Conservation (phyloP, 140 eudicot species). For the Ambrosia hybrid region DNA sequence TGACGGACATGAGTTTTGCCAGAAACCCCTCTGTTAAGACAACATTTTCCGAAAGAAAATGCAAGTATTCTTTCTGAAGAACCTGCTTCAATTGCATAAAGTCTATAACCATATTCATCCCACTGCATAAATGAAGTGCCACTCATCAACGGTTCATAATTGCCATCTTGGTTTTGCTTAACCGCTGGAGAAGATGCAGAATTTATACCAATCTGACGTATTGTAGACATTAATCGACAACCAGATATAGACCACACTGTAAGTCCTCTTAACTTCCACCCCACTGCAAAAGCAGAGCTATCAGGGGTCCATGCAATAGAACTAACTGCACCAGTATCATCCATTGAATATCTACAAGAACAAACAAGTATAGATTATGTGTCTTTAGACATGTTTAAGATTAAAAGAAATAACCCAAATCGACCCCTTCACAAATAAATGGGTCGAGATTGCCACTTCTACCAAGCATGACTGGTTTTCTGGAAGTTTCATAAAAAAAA, state of each 20-base stretch:
- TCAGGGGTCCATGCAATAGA: constrained; percentile 97
- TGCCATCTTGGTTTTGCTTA: constrained; percentile 70
- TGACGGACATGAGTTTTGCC: constrained; percentile 87
- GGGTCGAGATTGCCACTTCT: constrained; percentile 10
- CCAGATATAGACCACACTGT: constrained; percentile 98
- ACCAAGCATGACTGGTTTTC: constrained; percentile 12
- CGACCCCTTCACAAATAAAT: constrained; percentile 1
- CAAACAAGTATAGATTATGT: not conserved
- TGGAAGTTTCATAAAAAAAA: constrained; percentile 18
- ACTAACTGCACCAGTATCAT: constrained; percentile 90
- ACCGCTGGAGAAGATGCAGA: constrained; percentile 75
- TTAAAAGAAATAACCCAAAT: constrained; percentile 1
- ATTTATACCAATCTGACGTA: constrained; percentile 83
- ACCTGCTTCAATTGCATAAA: constrained; percentile 79
- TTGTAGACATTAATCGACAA: constrained; percentile 96
- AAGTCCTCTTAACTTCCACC: constrained; percentile 95
- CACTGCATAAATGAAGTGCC: constrained; percentile 88
- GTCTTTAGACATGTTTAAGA: constrained; percentile 3
- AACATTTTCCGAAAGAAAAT: constrained; percentile 91
- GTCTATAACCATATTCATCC: constrained; percentile 94
- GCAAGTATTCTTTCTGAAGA: constrained; percentile 85
- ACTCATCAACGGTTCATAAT: constrained; percentile 81
- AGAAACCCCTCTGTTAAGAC: constrained; percentile 93
- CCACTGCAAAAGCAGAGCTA: constrained; percentile 95
- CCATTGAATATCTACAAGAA: constrained; percentile 88